These are phyloP conservation scores for Pseudocercospora macadamiae DNA, from an alignment of 2,329 filamentous ascomycete genomes.

Conservation along the genomic window DNA sequence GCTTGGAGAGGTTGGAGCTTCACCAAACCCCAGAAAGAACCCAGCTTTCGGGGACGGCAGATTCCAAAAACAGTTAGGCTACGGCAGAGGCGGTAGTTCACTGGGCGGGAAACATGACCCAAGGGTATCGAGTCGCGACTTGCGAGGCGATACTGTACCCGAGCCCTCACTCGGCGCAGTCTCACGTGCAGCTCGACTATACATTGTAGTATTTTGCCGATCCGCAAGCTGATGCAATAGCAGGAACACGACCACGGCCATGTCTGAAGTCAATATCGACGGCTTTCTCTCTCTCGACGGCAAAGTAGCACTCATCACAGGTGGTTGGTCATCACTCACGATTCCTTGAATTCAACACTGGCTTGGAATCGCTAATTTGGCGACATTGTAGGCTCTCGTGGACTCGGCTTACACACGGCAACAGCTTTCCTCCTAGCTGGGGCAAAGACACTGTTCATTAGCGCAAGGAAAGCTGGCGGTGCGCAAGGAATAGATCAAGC, in stretches of 20 bases:
- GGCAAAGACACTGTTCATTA: conserved; percentile 85
- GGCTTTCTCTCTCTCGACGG: conserved; percentile 84
- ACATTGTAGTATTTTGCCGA: neutral
- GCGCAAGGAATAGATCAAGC: conserved; percentile 72
- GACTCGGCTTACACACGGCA: conserved; percentile 77
- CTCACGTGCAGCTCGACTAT: neutral
- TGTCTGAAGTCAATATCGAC: conserved; percentile 63
- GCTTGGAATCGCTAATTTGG: no score
- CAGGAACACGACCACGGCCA: conserved; percentile 9
- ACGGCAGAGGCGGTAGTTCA: conserved; percentile 2
- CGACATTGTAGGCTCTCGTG: conserved; percentile 59
- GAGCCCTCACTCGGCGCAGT: neutral
- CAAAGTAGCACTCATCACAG: conserved; percentile 82
- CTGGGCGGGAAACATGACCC: neutral
- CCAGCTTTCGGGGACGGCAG: conserved; percentile 3
- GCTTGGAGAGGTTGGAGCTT: neutral
- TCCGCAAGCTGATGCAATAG: neutral
- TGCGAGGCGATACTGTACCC: neutral
- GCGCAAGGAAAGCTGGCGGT: conserved; percentile 73
- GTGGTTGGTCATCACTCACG: conserved; percentile 59
- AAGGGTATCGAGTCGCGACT: neutral
- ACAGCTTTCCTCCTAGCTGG: conserved; percentile 75
- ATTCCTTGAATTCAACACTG: no score
- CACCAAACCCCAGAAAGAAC: neutral
- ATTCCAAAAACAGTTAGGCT: neutral